phyloP scores from a whole-genome alignment of 345 rosid genomes.

The Aethionema arabicum region DNA sequence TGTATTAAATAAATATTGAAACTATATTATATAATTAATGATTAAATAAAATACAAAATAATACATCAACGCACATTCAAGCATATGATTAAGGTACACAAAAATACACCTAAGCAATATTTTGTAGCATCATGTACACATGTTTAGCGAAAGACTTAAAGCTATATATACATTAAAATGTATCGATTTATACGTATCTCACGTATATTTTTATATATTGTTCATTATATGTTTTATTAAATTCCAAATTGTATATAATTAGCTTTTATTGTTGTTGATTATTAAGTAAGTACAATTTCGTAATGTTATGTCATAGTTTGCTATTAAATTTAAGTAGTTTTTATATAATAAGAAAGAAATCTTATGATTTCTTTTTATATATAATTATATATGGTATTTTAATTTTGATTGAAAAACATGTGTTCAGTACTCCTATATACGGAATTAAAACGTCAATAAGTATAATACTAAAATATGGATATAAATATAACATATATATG shows the following conservation, averaged over 20 bases:
- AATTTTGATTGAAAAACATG: too few species aligned
- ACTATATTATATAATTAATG: slow-evolving; percentile 19
- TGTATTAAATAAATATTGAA: slow-evolving; percentile 23
- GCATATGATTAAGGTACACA: slow-evolving; percentile 41
- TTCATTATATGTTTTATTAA: too few species aligned
- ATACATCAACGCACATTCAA: slow-evolving; percentile 38
- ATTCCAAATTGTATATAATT: too few species aligned
- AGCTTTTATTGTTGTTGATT: too few species aligned
- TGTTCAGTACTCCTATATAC: too few species aligned
- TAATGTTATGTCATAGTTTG: background rate
- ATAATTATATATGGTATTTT: too few species aligned
- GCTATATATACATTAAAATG: background rate
- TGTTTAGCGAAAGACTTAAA: slow-evolving; percentile 1
- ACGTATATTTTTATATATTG: slow-evolving; percentile 1
- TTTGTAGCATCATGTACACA: slow-evolving; percentile 26
- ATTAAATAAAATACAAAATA: slow-evolving; percentile 37
- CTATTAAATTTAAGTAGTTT: too few species aligned
- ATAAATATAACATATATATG: background rate
- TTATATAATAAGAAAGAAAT: too few species aligned
- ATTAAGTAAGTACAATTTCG: too few species aligned
- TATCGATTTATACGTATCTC: background rate
- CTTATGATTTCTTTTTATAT: too few species aligned
- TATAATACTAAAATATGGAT: background rate
- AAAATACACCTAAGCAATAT: slow-evolving; percentile 37
- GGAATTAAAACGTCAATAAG: too few species aligned